These are phyloP conservation scores for Bipolaris gigantea DNA, from an alignment of 2,329 filamentous ascomycete genomes.

Conservation along the genomic window DNA sequence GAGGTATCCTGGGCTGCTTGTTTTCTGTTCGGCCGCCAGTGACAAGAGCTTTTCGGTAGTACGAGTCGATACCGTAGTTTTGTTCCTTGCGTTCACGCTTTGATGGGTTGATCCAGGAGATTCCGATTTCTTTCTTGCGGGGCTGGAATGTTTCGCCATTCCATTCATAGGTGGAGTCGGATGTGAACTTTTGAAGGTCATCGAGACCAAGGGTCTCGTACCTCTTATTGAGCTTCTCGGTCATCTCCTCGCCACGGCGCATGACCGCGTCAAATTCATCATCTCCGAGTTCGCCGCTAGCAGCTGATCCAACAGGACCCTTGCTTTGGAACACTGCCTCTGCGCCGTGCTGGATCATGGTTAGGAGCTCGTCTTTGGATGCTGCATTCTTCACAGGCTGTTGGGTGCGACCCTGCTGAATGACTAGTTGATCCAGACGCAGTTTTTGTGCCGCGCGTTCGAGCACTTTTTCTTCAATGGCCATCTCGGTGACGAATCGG, in stretches of 20 bases:
- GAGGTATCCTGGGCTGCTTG: slow-evolving; percentile 91
- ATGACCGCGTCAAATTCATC: slow-evolving; percentile 91
- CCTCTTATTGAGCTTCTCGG: slow-evolving; percentile 85
- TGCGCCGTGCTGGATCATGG: slow-evolving; percentile 99
- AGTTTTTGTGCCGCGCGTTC: slow-evolving; percentile 96
- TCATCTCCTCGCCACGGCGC: slow-evolving; percentile 82
- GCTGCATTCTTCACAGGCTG: slow-evolving; percentile 86
- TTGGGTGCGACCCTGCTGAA: slow-evolving; percentile 94
- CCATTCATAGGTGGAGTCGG: slow-evolving; percentile 98
- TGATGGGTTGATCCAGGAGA: slow-evolving; percentile 96
- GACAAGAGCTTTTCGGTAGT: slow-evolving; percentile 89
- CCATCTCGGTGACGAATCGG: slow-evolving; percentile 95
- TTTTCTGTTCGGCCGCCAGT: slow-evolving; percentile 79
- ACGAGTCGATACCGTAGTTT: slow-evolving; percentile 98
- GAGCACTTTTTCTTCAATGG: slow-evolving; percentile 96
- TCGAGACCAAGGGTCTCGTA: slow-evolving; percentile 98
- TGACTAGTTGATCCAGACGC: slow-evolving; percentile 93
- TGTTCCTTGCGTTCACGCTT: slow-evolving; percentile 99
- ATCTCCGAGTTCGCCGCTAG: slow-evolving; percentile 69
- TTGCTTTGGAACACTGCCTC: slow-evolving; percentile 85
- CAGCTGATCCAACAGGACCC: slow-evolving; percentile 63
- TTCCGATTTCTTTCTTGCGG: slow-evolving; percentile 78
- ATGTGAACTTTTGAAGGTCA: slow-evolving; percentile 95
- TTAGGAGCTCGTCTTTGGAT: slow-evolving; percentile 93
- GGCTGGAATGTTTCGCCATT: slow-evolving; percentile 95